Evolutionary conservation across 345 rosid genomes (phyloP).

Genomic region (Eucalyptus decipiens): DNA sequence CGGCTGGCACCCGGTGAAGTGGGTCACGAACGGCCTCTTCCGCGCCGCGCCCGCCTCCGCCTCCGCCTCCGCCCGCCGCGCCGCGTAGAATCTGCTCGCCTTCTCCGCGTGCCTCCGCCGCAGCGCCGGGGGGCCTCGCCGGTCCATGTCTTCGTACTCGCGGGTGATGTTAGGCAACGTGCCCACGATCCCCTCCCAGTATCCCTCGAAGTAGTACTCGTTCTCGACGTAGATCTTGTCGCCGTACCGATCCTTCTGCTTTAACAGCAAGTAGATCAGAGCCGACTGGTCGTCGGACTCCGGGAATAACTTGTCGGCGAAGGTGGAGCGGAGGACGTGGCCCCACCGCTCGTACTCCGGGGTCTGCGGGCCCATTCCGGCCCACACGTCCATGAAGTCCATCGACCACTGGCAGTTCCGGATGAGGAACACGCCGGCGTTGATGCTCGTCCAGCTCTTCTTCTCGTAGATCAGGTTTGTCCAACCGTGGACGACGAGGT

Average conservation of each 20-base stretch:
- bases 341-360: constrained; percentile 65
- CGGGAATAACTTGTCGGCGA: constrained; percentile 78
- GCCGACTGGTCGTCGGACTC: constrained; percentile 91
- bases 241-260: constrained; percentile 32
- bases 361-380: constrained; percentile 58
- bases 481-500: constrained; percentile 95
- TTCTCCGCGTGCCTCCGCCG: constrained; percentile 85
- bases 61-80: constrained; percentile 41
- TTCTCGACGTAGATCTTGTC: constrained; percentile 69
- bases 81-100: constrained; percentile 69
- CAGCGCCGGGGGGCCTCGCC: constrained; percentile 14
- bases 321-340: constrained; percentile 40
- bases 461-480: constrained; percentile 34
- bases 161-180: not conserved
- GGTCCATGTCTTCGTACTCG: constrained; percentile 35
- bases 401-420: constrained; percentile 97
- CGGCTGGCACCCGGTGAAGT: constrained; percentile 94
- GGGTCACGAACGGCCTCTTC: constrained; percentile 82
- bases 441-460: constrained; percentile 80
- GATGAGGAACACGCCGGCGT: constrained; percentile 79
- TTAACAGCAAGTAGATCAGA: constrained; percentile 45
- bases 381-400: constrained; percentile 81
- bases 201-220: not conserved
- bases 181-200: not conserved
- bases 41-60: constrained; percentile 30